Evolutionary conservation across 2,329 filamentous ascomycete genomes (phyloP), one percentile per base, ranked within the genome.

Genomic region (Penicillium hesseltinei): DNA sequence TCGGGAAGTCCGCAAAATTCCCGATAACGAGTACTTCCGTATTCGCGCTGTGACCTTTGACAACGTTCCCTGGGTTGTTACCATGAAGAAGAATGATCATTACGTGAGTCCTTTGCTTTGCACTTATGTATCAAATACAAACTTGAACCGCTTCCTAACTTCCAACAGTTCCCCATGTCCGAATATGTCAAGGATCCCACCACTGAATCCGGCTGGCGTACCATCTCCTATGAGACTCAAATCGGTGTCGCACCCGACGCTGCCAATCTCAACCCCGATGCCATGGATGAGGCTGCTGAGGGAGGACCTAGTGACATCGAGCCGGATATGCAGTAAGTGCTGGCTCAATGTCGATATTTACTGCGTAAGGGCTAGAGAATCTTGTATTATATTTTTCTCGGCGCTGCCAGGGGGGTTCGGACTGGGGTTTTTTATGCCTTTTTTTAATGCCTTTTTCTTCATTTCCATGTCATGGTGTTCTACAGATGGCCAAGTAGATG

Each of bases 71-170:
- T 99, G 94, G 92, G 92, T 99, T n/a, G 91, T 95, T 39, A 99
- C 94, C 9, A 96, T 99, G 90, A 99, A 99, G 86, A 97, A 97
- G 84, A 97, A 97, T 67, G 93, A 99, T 72, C 94, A 99, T 76
- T 99, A 99, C 74, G 80, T 82, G 68, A 70, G 78, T 71, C n/a
- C 19, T 23, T 44, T 17, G 5, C 39, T 38, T 23, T 19, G 29
- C 25, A 35, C 29, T 7, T 8, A 5, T 39, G 0, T 19, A 36
- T 25, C 38, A 19, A 13, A 25, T 33, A 6, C 9, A 3, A 27
- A 27, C n/a, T 21, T 5, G 10, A 39, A 39, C 21, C 2, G 10
- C 27, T 1, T 39, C 10, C 31, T 55, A 38, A 63, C 33, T 15
- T n/a, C 5, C 2, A 23, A 4, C 23, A 80, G 78, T 88, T 88